A percentile compares a stretch with the other conserved stretches of the same genome.
phyloP scores from a whole-genome alignment of 768 basidiomycete species.

The Lactarius vividus region DNA sequence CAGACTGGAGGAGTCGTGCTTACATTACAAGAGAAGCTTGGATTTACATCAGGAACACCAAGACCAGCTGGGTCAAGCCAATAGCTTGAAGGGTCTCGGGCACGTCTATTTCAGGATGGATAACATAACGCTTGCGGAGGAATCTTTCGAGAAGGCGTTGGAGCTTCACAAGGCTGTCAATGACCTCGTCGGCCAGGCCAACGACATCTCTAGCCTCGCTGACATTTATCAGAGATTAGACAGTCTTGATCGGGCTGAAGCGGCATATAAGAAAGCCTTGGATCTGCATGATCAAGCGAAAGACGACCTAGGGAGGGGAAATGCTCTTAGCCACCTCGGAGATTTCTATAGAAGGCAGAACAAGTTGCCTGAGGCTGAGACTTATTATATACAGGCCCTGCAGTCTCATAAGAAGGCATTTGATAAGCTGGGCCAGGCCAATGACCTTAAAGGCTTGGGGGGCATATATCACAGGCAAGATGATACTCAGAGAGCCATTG shows the following conservation, averaged over 20 bases:
- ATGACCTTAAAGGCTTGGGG: slow-evolving; percentile 26
- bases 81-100: slow-evolving; percentile 21
- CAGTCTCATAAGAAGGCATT: slow-evolving; percentile 12
- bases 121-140: slow-evolving; percentile 3
- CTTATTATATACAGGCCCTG: slow-evolving; percentile 6
- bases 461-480: slow-evolving; percentile 9
- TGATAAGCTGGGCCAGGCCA: slow-evolving; percentile 23
- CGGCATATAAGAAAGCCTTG: slow-evolving; percentile 7
- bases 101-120: slow-evolving; percentile 16
- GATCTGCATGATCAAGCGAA: slow-evolving; percentile 12
- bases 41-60: slow-evolving; percentile 1
- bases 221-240: slow-evolving; percentile 19
- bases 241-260: slow-evolving; percentile 6
- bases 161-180: slow-evolving; percentile 12
- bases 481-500: neutral
- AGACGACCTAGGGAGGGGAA: slow-evolving; percentile 21
- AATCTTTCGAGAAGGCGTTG: slow-evolving; percentile 13
- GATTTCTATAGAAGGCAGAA: slow-evolving; percentile 20
- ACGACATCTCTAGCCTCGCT: slow-evolving; percentile 17
- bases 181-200: slow-evolving; percentile 23
- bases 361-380: slow-evolving; percentile 13
- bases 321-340: slow-evolving; percentile 20
- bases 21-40: slow-evolving; percentile 1
- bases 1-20: slow-evolving; percentile 4
- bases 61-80: slow-evolving; percentile 19